Evolutionary conservation across 306 rosid genomes (phyloP).

Genomic region (Trichosanthes cucumerina): DNA sequence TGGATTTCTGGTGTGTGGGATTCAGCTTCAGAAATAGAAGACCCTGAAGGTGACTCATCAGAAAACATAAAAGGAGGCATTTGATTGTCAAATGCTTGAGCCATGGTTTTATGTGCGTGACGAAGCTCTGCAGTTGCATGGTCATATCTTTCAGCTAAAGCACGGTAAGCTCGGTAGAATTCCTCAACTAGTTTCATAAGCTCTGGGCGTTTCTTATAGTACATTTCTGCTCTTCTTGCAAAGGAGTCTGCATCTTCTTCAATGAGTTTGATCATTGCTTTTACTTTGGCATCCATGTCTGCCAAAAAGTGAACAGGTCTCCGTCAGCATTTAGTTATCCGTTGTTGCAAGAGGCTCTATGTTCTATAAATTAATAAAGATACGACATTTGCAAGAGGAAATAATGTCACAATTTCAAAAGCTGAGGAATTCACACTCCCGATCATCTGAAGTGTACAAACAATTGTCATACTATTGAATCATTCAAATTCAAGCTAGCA

Average conservation of each 20-base stretch:
- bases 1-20: conserved; percentile 48
- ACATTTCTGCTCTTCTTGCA: conserved; percentile 99
- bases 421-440: neutral
- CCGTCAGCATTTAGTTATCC: neutral
- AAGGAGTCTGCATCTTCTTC: conserved; percentile 99
- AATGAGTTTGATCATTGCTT: conserved; percentile 95
- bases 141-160: conserved; percentile 94
- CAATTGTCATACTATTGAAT: neutral
- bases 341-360: neutral
- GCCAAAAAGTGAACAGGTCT: conserved; percentile 15
- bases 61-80: conserved; percentile 40
- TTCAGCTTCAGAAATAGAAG: conserved; percentile 44
- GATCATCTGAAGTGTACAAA: neutral
- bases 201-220: conserved; percentile 97
- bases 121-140: conserved; percentile 94
- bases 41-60: conserved; percentile 56
- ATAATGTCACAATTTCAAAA: neutral
- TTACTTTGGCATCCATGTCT: conserved; percentile 98
- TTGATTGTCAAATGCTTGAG: conserved; percentile 84
- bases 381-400: neutral
- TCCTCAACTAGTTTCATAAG: conserved; percentile 95
- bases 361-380: neutral
- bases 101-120: conserved; percentile 92
- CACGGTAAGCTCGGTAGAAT: conserved; percentile 98
- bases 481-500: neutral